Evolutionary conservation across 2,329 filamentous ascomycete species (phyloP), one percentile per base, ranked within the genome.

Genomic region (Colletotrichum costaricense): DNA sequence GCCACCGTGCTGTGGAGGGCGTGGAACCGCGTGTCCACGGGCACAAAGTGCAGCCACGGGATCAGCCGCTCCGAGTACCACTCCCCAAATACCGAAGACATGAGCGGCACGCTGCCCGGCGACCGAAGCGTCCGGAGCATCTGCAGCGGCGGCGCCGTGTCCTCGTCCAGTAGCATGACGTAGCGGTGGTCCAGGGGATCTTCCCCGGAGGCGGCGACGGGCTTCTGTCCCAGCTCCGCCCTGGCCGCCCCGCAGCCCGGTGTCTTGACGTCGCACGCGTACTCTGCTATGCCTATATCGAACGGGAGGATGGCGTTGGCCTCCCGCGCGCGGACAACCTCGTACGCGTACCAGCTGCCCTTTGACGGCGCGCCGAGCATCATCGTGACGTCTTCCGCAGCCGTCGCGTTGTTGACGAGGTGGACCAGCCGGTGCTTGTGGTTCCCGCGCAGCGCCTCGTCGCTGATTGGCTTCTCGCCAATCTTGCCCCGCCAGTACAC

Each of bases 1-100:
- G 92, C 89, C 67, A 95, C 82, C 0, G 92, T 94, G 74, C 90
- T 91, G 85, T 93, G 94, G 54, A 97, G 83, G 1, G 89, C 93
- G 73, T 95, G 93, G 24, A 93, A 90, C 3, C 94, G 88, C 2
- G 93, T 76, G 79, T 97, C 94, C 19, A 95, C 83, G 9, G 94
- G 94, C 2, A 96, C 92, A 77, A 95, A 97, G 80, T 97, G 94
- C 57, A 92, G 84, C 94, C 94, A 97, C 0, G 94, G 90, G 71
- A 87, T 88, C 19, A 97, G 82, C 6, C 94, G 89, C 63, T 92
- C 91, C 72, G 94, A 93, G 81, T 92, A 94, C 94, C 94, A 97
- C 78, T 94, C 91, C 28, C 91, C 88, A 81, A 95, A 96, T 7
- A 96, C 85, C 0, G 91, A 91, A 1, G 90, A 89, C 75, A 94